Percentiles rank a stretch among this genome's conserved stretches.
Conservation (phyloP, 2,329 filamentous ascomycete genomes). For the Aspergillus quadrilineatus region DNA sequence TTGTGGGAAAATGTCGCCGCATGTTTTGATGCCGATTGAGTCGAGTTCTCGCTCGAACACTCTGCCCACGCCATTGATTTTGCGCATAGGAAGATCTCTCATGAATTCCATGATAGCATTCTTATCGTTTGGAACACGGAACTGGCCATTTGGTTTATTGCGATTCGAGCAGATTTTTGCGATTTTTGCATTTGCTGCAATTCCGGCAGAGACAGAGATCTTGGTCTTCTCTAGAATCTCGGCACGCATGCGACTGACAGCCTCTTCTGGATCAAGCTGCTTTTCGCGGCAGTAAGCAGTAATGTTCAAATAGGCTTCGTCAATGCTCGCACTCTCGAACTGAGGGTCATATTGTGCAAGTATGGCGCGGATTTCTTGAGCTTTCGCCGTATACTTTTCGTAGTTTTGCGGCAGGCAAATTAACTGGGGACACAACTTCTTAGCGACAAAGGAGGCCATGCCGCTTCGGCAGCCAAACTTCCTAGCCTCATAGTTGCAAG, state of each 20-base stretch:
- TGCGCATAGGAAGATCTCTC: constrained; percentile 76
- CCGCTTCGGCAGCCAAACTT: constrained; percentile 89
- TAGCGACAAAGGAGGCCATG: constrained; percentile 95
- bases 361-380: constrained; percentile 78
- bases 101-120: constrained; percentile 80
- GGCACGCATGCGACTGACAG: constrained; percentile 71
- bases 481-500: constrained; percentile 84
- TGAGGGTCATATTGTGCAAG: constrained; percentile 83
- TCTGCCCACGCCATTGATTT: constrained; percentile 91
- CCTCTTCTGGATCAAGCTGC: constrained; percentile 67
- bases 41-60: constrained; percentile 89
- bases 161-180: constrained; percentile 95
- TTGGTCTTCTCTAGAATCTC: constrained; percentile 74
- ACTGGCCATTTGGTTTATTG: constrained; percentile 97
- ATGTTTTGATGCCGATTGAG: constrained; percentile 82
- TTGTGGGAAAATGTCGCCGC: constrained; percentile 79
- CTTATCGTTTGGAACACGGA: constrained; percentile 69
- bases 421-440: constrained; percentile 85
- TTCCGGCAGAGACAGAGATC: constrained; percentile 90
- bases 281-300: constrained; percentile 78
- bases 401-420: constrained; percentile 83
- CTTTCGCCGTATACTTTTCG: constrained; percentile 86
- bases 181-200: constrained; percentile 87
- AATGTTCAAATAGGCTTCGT: constrained; percentile 95
- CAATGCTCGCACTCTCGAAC: constrained; percentile 91